A percentile compares a stretch with the other conserved stretches of the same genome.
These are phyloP conservation scores for Tolypocladium inflatum DNA, from an alignment of 2,329 filamentous ascomycete species.

Conservation along the genomic window DNA sequence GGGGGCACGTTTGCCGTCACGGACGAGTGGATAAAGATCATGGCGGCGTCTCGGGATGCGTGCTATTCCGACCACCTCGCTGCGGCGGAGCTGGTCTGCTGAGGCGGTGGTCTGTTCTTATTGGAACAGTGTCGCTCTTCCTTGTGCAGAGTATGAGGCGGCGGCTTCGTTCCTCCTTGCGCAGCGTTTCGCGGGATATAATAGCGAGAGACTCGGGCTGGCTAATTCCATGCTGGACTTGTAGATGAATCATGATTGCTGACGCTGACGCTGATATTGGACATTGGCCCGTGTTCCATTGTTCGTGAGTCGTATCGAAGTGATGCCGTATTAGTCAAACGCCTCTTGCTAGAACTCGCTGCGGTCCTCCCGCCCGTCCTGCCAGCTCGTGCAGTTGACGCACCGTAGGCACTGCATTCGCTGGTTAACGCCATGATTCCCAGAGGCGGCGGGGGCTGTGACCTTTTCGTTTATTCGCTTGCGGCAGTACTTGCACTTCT, in stretches of 20 bases:
- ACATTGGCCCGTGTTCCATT: too few relatives aligned
- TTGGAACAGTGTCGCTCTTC: neutral
- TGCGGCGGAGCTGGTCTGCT: neutral
- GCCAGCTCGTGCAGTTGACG: conserved; percentile 41
- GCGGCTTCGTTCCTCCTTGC: neutral
- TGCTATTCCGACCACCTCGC: neutral
- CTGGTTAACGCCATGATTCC: neutral
- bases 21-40: neutral
- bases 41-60: neutral
- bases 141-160: too few relatives aligned
- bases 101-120: neutral
- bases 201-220: neutral
- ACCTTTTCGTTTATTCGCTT: conserved; percentile 56
- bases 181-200: neutral
- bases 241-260: neutral
- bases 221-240: neutral
- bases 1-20: neutral
- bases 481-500: conserved; percentile 59
- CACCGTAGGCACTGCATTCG: conserved; percentile 30
- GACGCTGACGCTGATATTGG: neutral
- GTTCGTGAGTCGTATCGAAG: neutral
- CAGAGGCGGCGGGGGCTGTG: conserved; percentile 6
- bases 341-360: neutral
- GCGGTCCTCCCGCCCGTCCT: conserved; percentile 37
- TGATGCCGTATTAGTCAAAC: neutral